Base-by-base conservation (phyloP, 1,284 basidiomycete genomes). In the Leccinum subfulvum region DNA sequence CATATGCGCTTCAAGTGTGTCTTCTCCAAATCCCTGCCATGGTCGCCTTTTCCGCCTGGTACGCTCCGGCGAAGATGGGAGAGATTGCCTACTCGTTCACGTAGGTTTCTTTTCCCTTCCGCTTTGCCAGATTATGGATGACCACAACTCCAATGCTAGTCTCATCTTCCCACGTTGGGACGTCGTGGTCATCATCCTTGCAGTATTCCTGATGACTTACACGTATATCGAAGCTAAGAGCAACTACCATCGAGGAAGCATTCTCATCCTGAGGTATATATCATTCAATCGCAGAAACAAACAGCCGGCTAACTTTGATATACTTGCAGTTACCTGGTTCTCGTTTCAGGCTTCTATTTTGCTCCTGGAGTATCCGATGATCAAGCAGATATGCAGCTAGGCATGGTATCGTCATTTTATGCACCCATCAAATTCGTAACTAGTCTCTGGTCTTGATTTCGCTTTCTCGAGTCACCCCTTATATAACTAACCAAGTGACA, bases 131-230 rank as follows among this genome's bases (percentile, higher is more conserved):
- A 16, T 4, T 4, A 26, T 56, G 47, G 35, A 41, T 57, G 10
- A 44, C 18, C 1, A 51, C 23, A n/a, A 49, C 16, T 56, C 9
- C 44, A 10, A 16, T 54, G 21, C 14, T 70, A 97, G 95, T 21
- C 84, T 99, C 62, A 96, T 99, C 67, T 98, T 99, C 85, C 97
- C 97, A 1, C 87, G 95, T 69, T 99, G 97, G 97, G 97, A 99
- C 75, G 94, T 97, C 56, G 90, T 99, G 67, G 91, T 91, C 33
- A 94, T 99, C 75, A 93, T 99, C 70, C 81, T 96, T 33, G 91
- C 94, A 2, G 93, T 97, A 77, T 99, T 99, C 83, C 79, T 99
- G 67, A 87, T 99, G 80, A 99, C 97, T 0, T 99, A 99, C 77
- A 98, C 96, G 4, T 99, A 98, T 77, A 98, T 98, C 72, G 97